These are phyloP conservation scores for Gossypioides kirkii DNA, from an alignment of 345 rosid species.

Conservation along the genomic window DNA sequence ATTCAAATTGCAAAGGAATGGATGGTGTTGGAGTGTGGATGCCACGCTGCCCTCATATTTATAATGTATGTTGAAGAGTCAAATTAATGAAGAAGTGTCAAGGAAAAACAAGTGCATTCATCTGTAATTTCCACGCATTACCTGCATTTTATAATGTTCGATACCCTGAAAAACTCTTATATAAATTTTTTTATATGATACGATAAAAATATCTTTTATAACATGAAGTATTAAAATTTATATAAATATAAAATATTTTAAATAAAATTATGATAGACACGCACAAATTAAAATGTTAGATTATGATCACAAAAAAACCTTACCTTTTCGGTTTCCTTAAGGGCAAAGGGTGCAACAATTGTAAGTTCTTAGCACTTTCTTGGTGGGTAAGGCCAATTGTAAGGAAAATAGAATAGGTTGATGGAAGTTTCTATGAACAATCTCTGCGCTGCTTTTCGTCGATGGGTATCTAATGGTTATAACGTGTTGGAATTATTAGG, in stretches of 20 bases:
- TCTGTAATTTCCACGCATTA: background rate
- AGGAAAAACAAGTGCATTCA: background rate
- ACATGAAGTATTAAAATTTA: no score
- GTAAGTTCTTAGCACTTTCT: background rate
- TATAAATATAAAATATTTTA: no score
- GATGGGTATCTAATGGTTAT: no score
- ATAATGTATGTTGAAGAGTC: background rate
- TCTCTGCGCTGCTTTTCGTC: background rate
- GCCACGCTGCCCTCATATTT: background rate
- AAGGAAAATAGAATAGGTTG: background rate
- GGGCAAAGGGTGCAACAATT: background rate
- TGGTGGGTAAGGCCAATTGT: background rate
- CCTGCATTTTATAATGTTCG: no score
- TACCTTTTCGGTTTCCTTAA: background rate
- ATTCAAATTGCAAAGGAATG: background rate
- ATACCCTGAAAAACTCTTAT: no score
- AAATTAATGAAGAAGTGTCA: background rate
- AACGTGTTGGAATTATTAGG: no score
- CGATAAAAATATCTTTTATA: no score
- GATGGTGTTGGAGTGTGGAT: slow-evolving; percentile 1
- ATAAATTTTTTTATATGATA: no score
- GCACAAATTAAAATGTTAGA: no score
- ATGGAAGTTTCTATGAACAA: background rate
- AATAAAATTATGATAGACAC: no score
- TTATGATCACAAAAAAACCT: no score